These are phyloP conservation scores for Fusarium odoratissimum DNA, from an alignment of 2,329 filamentous ascomycete species.

Conservation along the genomic window DNA sequence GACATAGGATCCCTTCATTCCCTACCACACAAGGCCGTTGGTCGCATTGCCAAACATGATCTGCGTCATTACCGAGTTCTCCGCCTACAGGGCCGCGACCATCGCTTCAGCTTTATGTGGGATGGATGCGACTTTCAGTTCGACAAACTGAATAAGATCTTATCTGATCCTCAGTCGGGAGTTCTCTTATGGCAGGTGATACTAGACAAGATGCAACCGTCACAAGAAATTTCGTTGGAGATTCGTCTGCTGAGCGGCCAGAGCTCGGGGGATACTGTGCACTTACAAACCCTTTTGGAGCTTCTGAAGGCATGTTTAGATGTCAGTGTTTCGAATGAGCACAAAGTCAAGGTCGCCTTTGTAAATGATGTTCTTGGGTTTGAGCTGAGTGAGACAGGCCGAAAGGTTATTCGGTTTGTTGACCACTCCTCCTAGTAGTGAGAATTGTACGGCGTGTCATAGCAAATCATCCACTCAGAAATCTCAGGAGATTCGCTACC, in stretches of 20 bases:
- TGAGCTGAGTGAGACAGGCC: conserved; percentile 40
- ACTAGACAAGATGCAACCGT: conserved; percentile 44
- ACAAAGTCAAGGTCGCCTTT: conserved; percentile 49
- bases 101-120: conserved; percentile 57
- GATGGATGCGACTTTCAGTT: conserved; percentile 55
- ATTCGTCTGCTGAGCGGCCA: conserved; percentile 43
- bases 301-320: not conserved
- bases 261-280: not conserved
- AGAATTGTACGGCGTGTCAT: not conserved
- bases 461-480: not conserved
- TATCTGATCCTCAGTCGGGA: conserved; percentile 41
- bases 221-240: conserved; percentile 42
- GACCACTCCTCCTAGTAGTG: conserved; percentile 28
- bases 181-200: conserved; percentile 59
- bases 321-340: conserved; percentile 42
- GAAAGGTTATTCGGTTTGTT: conserved; percentile 46
- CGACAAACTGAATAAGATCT: conserved; percentile 39
- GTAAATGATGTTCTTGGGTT: conserved; percentile 51
- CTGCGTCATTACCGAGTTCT: conserved; percentile 49
- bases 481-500: accelerated
- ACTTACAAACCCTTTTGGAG: conserved; percentile 29
- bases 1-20: conserved; percentile 56
- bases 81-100: conserved; percentile 55
- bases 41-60: conserved; percentile 35
- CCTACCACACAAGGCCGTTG: conserved; percentile 39